Conservation (phyloP, 495 filamentous ascomycete genomes). For the Penicillium silybi region DNA sequence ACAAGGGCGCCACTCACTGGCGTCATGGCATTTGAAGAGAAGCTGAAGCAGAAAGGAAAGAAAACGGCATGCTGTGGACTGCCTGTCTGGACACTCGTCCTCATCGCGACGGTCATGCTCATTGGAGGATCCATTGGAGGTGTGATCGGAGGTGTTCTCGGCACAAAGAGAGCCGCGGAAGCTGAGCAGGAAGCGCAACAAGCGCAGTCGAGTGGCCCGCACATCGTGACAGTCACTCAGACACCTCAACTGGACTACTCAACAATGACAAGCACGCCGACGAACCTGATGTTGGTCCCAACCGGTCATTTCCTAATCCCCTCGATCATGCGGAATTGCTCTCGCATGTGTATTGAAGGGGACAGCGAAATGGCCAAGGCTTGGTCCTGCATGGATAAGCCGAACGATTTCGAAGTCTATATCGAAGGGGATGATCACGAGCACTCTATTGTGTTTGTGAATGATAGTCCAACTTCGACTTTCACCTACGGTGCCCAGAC, state of each 20-base stretch:
- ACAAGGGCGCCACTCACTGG: constrained; percentile 21
- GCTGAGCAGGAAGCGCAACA: constrained; percentile 12
- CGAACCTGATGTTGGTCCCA: constrained; percentile 55
- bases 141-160: constrained; percentile 56
- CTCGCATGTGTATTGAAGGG: constrained; percentile 63
- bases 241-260: constrained; percentile 62
- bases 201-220: constrained; percentile 15
- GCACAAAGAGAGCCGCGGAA: constrained; percentile 37
- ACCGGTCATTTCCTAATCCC: constrained; percentile 64
- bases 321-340: constrained; percentile 51
- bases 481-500: constrained; percentile 73
- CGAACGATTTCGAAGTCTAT: constrained; percentile 38
- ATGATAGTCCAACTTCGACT: constrained; percentile 27
- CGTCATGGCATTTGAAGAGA: constrained; percentile 49
- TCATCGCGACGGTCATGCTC: constrained; percentile 54
- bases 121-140: constrained; percentile 53
- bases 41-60: constrained; percentile 54
- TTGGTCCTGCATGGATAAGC: constrained; percentile 61
- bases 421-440: constrained; percentile 20
- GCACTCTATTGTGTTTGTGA: constrained; percentile 26
- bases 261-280: constrained; percentile 54
- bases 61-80: constrained; percentile 58
- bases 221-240: constrained; percentile 50
- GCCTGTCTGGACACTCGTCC: constrained; percentile 63
- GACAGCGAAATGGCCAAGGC: constrained; percentile 50